Conservation (phyloP, 2,329 filamentous ascomycete species). For the Claviceps pazoutovae region DNA sequence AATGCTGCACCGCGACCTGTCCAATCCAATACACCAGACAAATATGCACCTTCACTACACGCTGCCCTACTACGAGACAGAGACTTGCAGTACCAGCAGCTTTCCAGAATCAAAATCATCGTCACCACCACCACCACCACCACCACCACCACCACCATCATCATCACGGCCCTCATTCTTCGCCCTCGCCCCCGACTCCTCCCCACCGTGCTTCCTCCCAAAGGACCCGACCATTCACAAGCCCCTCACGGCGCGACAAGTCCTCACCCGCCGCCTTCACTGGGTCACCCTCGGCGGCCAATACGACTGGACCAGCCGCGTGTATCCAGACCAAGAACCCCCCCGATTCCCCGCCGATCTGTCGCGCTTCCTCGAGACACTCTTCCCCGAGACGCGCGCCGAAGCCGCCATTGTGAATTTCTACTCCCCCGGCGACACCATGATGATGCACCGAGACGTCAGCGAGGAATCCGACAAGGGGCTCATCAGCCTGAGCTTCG, state of each 20-base stretch:
- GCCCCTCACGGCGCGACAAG: slow-evolving; percentile 51
- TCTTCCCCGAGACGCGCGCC: slow-evolving; percentile 66
- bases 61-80: slow-evolving; percentile 30
- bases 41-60: slow-evolving; percentile 81
- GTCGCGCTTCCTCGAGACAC: slow-evolving; percentile 45
- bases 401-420: slow-evolving; percentile 92
- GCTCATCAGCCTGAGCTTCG: slow-evolving; percentile 73
- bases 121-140: slow-evolving; percentile 22
- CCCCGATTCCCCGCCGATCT: slow-evolving; percentile 66
- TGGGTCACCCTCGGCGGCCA: slow-evolving; percentile 94
- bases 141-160: slow-evolving; percentile 28
- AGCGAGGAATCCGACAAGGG: slow-evolving; percentile 70
- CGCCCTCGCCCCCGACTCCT: slow-evolving; percentile 30
- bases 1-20: slow-evolving; percentile 65
- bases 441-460: slow-evolving; percentile 88
- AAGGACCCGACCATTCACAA: slow-evolving; percentile 64
- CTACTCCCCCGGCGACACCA: slow-evolving; percentile 78
- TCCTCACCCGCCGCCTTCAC: slow-evolving; percentile 68
- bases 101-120: not conserved
- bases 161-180: slow-evolving; percentile 48
- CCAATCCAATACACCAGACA: slow-evolving; percentile 61
- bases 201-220: slow-evolving; percentile 46
- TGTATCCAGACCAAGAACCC: slow-evolving; percentile 56
- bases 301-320: slow-evolving; percentile 86
- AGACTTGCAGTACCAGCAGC: not conserved